Percentiles rank a stretch among this genome's conserved stretches.
Conservation (phyloP, 306 rosid genomes). For the Cucumis melo region DNA sequence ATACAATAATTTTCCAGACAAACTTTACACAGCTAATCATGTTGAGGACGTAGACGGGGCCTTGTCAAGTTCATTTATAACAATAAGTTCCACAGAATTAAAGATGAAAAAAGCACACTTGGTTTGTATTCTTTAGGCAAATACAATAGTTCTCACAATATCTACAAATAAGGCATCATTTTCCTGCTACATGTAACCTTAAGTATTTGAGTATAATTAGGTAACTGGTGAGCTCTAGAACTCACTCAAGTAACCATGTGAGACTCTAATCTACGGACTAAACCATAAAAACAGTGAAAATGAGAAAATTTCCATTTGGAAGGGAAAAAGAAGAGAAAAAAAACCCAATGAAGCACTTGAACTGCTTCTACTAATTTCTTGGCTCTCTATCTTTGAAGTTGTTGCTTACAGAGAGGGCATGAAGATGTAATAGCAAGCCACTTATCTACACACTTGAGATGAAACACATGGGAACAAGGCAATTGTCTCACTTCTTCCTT, state of each 20-base stretch:
- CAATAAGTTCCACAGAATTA: background rate
- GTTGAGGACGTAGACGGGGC: background rate
- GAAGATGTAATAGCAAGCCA: slow-evolving; percentile 72
- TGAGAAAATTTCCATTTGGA: background rate
- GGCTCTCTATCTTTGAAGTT: slow-evolving; percentile 18
- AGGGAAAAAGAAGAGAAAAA: background rate
- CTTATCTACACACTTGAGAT: slow-evolving; percentile 83
- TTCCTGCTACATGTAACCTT: slow-evolving; percentile 2
- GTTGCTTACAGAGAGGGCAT: slow-evolving; percentile 96
- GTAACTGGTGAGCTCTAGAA: slow-evolving; percentile 59
- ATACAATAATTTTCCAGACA: background rate
- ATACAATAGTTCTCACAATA: background rate
- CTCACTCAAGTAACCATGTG: slow-evolving; percentile 64
- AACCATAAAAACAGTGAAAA: slow-evolving; percentile 11
- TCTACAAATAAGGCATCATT: background rate
- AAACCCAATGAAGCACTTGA: background rate
- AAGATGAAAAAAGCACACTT: background rate
- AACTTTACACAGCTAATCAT: background rate
- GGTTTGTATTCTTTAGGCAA: background rate
- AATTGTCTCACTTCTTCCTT: slow-evolving; percentile 73
- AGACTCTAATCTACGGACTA: slow-evolving; percentile 5
- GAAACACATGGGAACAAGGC: slow-evolving; percentile 80
- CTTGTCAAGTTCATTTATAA: background rate
- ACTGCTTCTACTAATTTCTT: background rate
- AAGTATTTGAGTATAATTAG: slow-evolving; percentile 16